Conservation (phyloP, 225 moss, liverwort and hornwort genomes). For the Polytrichum commune region DNA sequence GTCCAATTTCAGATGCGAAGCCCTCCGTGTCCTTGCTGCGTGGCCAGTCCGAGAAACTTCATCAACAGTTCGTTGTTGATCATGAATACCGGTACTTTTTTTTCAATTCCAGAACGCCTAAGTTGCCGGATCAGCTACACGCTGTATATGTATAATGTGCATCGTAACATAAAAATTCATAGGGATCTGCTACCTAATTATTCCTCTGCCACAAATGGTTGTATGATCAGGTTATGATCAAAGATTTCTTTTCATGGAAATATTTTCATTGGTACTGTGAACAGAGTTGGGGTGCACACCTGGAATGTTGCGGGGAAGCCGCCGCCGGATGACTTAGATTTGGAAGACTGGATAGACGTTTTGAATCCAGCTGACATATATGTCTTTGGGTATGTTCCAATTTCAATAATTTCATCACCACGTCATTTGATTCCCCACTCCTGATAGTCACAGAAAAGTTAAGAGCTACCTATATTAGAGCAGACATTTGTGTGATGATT, state of each 20-base stretch:
- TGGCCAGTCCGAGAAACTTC: constrained; percentile 40
- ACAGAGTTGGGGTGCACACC: constrained; percentile 74
- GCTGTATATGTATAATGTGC: not conserved
- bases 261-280: constrained; percentile 1
- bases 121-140: not conserved
- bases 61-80: constrained; percentile 40
- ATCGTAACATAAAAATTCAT: not conserved
- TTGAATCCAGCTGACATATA: constrained; percentile 75
- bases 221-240: not conserved
- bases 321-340: constrained; percentile 61
- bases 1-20: constrained; percentile 9
- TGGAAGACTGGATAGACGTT: constrained; percentile 65
- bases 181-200: too few relatives aligned
- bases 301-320: constrained; percentile 89
- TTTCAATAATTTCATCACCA: not conserved
- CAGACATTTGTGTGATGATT: not conserved
- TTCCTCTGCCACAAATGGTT: not conserved
- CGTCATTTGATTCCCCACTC: not conserved
- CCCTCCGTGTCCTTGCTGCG: not conserved
- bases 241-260: not conserved
- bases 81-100: constrained; percentile 24
- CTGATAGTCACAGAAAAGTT: not conserved
- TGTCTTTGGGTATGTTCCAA: constrained; percentile 64
- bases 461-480: not conserved
- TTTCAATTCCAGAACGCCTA: not conserved